A percentile compares a stretch with the other conserved stretches of the same genome.
These are phyloP conservation scores for Protea cynaroides DNA, from an alignment of 164 flowering plant species.

Conservation along the genomic window DNA sequence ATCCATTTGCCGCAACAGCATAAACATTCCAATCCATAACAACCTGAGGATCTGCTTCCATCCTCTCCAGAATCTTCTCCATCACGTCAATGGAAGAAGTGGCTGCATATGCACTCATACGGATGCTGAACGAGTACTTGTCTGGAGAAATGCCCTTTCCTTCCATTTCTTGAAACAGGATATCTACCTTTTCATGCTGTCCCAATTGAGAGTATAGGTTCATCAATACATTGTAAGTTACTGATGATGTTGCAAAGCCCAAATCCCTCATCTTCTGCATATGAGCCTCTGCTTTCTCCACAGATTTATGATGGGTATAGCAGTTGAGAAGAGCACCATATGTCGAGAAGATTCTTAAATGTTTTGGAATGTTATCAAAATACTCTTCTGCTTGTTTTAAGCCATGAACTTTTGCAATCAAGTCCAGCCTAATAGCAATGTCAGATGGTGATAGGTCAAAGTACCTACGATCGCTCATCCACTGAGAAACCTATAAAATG, in stretches of 20 bases:
- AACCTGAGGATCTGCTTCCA: slow-evolving; percentile 26
- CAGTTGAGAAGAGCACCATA: slow-evolving; percentile 41
- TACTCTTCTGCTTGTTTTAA: slow-evolving; percentile 33
- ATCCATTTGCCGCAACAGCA: slow-evolving; percentile 32
- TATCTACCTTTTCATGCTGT: slow-evolving; percentile 33
- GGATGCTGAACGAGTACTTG: slow-evolving; percentile 21
- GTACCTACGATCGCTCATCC: slow-evolving; percentile 39
- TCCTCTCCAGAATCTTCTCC: slow-evolving; percentile 26
- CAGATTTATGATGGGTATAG: slow-evolving; percentile 21
- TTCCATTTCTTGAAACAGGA: slow-evolving; percentile 49
- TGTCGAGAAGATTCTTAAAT: slow-evolving; percentile 9
- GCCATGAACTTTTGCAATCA: slow-evolving; percentile 37
- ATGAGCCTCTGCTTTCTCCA: slow-evolving; percentile 36
- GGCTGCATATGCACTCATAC: slow-evolving; percentile 29
- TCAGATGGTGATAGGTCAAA: slow-evolving; percentile 16
- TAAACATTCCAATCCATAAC: slow-evolving; percentile 29
- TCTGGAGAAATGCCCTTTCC: slow-evolving; percentile 29
- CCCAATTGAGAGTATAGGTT: slow-evolving; percentile 26
- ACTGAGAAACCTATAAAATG: slow-evolving; percentile 35
- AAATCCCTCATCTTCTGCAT: slow-evolving; percentile 31
- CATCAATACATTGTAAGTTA: slow-evolving; percentile 34
- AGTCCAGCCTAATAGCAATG: slow-evolving; percentile 26
- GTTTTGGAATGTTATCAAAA: slow-evolving; percentile 22
- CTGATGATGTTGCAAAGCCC: slow-evolving; percentile 16
- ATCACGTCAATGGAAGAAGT: slow-evolving; percentile 31